phyloP scores from a whole-genome alignment of 176 grass and related monocot species.

The Hordeum vulgare region MorexV3_pseudomolecules_assembly NC_058519.1:6286469-6286968 shows the following conservation, averaged over 20 bases:
- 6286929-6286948: background rate
- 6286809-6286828: too few species aligned
- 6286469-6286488: background rate
- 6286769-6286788: background rate
- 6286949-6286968: too few species aligned
- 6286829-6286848: background rate
- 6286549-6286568: too few species aligned
- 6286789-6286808: too few species aligned
- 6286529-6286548: background rate
- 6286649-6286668: conserved; percentile 35
- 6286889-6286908: background rate
- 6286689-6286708: background rate
- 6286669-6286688: conserved; percentile 11
- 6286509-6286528: background rate
- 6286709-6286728: background rate
- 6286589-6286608: background rate
- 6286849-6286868: background rate
- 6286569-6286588: background rate
- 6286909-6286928: background rate
- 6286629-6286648: conserved; percentile 27
- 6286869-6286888: background rate
- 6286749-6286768: background rate
- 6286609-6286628: background rate
- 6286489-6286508: background rate
- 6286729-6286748: too few species aligned